Evolutionary conservation across 2,329 filamentous ascomycete genomes (phyloP), one percentile per base, ranked within the genome.

Genomic region (Teratosphaeria pseudoeucalypti): DNA sequence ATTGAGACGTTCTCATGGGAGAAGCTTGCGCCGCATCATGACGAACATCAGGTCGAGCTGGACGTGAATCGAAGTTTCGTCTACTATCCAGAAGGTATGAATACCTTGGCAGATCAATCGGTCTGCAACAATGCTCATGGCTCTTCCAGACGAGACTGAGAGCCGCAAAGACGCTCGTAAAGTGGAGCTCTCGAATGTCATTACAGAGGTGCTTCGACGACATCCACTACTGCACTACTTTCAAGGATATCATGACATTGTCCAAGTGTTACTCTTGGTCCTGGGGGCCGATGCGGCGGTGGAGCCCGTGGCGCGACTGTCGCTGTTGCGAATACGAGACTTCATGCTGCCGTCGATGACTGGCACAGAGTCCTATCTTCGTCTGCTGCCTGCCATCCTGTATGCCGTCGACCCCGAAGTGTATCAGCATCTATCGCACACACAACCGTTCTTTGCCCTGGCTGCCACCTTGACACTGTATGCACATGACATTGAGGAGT

Each of bases 181-280:
- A 71, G 72, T 79, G 58, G 85, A 94, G 69, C 82, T 99, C 1
- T 92, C 86, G 7, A 77, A 84, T 63, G 80, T 99, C 56, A 97
- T 99, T 68, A 83, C 84, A 57, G 82, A 88, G 64, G 85, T 95
- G 14, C 82, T 99, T 54, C 87, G 95, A 57, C 83, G 83, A 37
- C 82, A 95, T 68, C 90, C 92, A 16, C 86, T 87, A 72, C 83
- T 99, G 39, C 90, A 86, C 78, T 99, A 99, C 76, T 99, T 99
- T 74, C 94, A 99, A 77, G 94, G 94, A 72, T 99, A 95, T 73
- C 94, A 99, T 75, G 94, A 99, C 76, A 97, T 99, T 69, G 94
- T 90, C 67, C 95, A 99, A 76, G 94, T 99, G 27, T 82, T 99
- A 61, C 82, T 97, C 49, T 82, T 99, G 14, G 92, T 96, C 11